Evolutionary conservation across 352 stramenopile species (phyloP).

Genomic region (Phytophthora litchii): DNA sequence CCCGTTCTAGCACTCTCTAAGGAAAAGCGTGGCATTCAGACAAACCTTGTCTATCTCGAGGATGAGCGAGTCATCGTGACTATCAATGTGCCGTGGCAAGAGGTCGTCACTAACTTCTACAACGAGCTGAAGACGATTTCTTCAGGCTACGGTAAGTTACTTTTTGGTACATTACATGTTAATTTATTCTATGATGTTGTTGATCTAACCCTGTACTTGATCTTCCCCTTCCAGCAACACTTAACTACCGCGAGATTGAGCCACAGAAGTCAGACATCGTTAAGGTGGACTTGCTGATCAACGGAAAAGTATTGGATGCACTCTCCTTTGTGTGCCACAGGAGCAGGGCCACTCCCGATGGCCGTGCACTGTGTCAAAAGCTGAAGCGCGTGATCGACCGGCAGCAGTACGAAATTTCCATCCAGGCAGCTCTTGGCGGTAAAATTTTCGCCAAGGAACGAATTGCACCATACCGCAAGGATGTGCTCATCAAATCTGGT

Average conservation of each 20-base stretch:
- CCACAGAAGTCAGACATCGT: constrained; percentile 93
- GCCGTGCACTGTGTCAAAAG: constrained; percentile 93
- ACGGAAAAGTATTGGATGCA: constrained; percentile 95
- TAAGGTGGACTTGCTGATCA: constrained; percentile 96
- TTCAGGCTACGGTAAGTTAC: constrained; percentile 91
- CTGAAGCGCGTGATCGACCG: constrained; percentile 96
- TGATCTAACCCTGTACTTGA: constrained; percentile 1
- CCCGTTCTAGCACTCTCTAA: constrained; percentile 95
- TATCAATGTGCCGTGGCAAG: constrained; percentile 96
- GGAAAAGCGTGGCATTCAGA: constrained; percentile 88
- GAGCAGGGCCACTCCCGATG: constrained; percentile 77
- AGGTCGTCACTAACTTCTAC: constrained; percentile 99
- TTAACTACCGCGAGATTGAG: constrained; percentile 95
- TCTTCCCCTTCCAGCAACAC: constrained; percentile 54
- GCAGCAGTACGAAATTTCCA: constrained; percentile 99
- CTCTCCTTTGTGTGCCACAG: constrained; percentile 97
- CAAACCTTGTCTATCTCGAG: constrained; percentile 95
- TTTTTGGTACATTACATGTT: neutral
- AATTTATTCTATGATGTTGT: neutral
- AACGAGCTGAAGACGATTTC: constrained; percentile 97
- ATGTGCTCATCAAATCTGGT: constrained; percentile 94
- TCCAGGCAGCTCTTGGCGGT: constrained; percentile 95
- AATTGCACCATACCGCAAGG: constrained; percentile 97
- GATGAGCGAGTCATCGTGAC: constrained; percentile 94
- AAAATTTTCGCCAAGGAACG: constrained; percentile 98